A percentile compares a stretch with the other conserved stretches of the same genome.
These are phyloP conservation scores for Collariella sp. DNA, from an alignment of 495 filamentous ascomycete genomes.

Conservation along the genomic window DNA sequence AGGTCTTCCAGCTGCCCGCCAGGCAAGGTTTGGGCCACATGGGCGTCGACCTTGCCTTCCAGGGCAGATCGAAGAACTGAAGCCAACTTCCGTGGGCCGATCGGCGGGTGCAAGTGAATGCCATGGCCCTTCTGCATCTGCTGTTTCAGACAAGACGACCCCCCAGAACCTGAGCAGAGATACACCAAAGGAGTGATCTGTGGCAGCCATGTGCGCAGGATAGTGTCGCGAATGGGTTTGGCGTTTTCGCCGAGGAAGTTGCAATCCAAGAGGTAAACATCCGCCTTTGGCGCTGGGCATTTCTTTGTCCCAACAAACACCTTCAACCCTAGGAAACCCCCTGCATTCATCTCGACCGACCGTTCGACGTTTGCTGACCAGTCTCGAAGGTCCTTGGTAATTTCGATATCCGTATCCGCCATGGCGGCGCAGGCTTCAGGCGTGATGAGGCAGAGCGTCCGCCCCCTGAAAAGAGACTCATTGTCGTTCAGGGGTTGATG, in stretches of 20 bases:
- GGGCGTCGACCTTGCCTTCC: neutral
- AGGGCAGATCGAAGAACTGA: conserved; percentile 7
- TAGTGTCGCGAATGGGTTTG: neutral
- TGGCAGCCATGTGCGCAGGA: neutral
- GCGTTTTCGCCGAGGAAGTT: neutral
- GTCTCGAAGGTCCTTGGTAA: neutral
- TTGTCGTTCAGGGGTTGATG: neutral
- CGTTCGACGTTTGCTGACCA: conserved; percentile 10
- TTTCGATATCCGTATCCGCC: neutral
- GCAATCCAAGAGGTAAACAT: conserved; percentile 19
- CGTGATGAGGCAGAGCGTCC: conserved; percentile 23
- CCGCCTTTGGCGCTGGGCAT: conserved; percentile 9
- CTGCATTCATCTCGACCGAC: conserved; percentile 12
- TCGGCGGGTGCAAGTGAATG: conserved; percentile 20
- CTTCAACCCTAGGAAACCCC: conserved; percentile 12
- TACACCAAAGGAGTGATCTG: conserved; percentile 11
- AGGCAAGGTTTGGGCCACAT: neutral
- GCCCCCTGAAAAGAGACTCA: conserved; percentile 6
- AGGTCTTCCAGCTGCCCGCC: no score
- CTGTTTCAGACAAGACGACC: conserved; percentile 6
- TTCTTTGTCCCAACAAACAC: conserved; percentile 6
- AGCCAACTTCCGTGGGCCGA: conserved; percentile 17
- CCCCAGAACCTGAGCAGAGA: conserved; percentile 14
- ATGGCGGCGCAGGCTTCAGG: conserved; percentile 16
- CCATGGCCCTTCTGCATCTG: neutral